phyloP scores from a whole-genome alignment of 257 asterid genomes.

The Plantago elongata region DNA sequence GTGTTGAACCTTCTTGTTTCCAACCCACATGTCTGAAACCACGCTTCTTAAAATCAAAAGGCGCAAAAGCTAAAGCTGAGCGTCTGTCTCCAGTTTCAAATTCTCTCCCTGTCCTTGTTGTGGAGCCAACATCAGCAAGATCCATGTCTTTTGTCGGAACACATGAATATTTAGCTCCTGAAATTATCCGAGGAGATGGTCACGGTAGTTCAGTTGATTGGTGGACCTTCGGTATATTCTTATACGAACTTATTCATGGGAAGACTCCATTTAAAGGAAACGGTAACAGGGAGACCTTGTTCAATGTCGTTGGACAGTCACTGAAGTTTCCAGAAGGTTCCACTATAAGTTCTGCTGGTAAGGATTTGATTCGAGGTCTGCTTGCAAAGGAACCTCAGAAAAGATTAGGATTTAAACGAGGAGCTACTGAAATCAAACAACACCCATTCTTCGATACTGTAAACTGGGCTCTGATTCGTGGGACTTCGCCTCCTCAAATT shows the following conservation, averaged over 20 bases:
- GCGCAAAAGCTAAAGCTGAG: constrained; percentile 36
- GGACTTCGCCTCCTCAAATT: constrained; percentile 69
- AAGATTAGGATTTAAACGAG: constrained; percentile 72
- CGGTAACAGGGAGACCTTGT: constrained; percentile 77
- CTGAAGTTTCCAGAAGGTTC: constrained; percentile 67
- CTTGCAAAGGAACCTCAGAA: constrained; percentile 82
- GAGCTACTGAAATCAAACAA: constrained; percentile 83
- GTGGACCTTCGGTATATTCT: constrained; percentile 91
- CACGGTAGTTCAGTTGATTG: constrained; percentile 97
- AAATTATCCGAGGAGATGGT: constrained; percentile 90
- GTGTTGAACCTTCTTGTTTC: constrained; percentile 7
- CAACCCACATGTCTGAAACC: constrained; percentile 6
- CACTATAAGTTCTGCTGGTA: constrained; percentile 58
- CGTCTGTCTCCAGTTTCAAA: constrained; percentile 28
- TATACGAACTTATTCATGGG: constrained; percentile 83
- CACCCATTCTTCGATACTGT: constrained; percentile 77
- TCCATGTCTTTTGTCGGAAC: constrained; percentile 71
- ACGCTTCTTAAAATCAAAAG: constrained; percentile 32
- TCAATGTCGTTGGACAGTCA: constrained; percentile 81
- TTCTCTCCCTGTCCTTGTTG: constrained; percentile 63
- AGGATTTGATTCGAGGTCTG: constrained; percentile 81
- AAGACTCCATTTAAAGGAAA: constrained; percentile 84
- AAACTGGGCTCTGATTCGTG: constrained; percentile 89
- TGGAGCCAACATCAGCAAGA: constrained; percentile 84
- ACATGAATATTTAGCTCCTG: constrained; percentile 54